Evolutionary conservation across 352 stramenopile genomes (phyloP).

Genomic region (Globisporangium emineosum): DNA sequence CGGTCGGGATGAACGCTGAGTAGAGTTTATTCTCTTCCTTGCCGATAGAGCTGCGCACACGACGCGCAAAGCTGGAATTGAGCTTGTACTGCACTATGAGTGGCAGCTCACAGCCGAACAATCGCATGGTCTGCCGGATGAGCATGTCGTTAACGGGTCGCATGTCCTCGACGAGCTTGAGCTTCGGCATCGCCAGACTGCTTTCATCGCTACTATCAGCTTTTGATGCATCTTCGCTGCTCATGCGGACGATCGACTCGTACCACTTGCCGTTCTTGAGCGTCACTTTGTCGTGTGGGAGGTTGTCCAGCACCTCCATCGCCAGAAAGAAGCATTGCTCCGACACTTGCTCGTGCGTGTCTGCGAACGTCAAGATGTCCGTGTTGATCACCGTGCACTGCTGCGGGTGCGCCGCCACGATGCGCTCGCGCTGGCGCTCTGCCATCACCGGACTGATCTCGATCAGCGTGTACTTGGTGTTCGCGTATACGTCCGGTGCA

Average conservation of each 20-base stretch:
- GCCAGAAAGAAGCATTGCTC: conserved; percentile 77
- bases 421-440: conserved; percentile 65
- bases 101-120: conserved; percentile 73
- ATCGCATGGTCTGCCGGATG: conserved; percentile 67
- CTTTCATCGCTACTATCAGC: background rate
- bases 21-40: conserved; percentile 47
- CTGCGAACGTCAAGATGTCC: conserved; percentile 75
- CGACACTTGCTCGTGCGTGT: conserved; percentile 46
- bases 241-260: conserved; percentile 58
- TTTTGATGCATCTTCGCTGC: background rate
- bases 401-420: conserved; percentile 51
- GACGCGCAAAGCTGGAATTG: conserved; percentile 49
- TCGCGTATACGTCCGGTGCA: conserved; percentile 73
- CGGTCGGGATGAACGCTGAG: conserved; percentile 86
- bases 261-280: conserved; percentile 76
- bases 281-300: conserved; percentile 89
- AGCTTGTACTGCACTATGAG: conserved; percentile 58
- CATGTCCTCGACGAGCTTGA: conserved; percentile 40
- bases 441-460: conserved; percentile 89
- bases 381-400: conserved; percentile 76
- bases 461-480: conserved; percentile 85
- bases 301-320: conserved; percentile 90
- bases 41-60: conserved; percentile 47
- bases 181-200: background rate
- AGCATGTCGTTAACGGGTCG: conserved; percentile 64